Evolutionary conservation across 2,329 filamentous ascomycete species (phyloP).

Genomic region (Emergomyces orientalis): DNA sequence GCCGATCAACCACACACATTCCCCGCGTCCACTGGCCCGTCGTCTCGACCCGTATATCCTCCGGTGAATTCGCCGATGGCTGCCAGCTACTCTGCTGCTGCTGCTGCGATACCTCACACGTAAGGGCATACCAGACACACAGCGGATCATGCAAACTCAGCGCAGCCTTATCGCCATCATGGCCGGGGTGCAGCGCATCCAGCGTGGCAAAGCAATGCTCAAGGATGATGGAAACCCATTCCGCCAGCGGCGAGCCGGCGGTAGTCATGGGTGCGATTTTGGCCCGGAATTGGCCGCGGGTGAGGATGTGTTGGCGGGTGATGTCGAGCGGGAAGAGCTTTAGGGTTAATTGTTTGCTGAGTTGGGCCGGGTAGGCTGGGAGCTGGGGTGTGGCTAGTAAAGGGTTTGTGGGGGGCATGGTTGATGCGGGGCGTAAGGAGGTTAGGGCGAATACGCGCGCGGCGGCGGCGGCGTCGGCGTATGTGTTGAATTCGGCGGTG

Average conservation of each 20-base stretch:
- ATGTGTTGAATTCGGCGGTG: slow-evolving; percentile 89
- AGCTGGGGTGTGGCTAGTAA: slow-evolving; percentile 34
- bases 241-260: slow-evolving; percentile 60
- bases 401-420: slow-evolving; percentile 58
- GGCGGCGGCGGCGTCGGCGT: slow-evolving; percentile 71
- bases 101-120: slow-evolving; percentile 26
- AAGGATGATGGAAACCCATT: slow-evolving; percentile 65
- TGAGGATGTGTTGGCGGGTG: slow-evolving; percentile 61
- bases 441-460: slow-evolving; percentile 70
- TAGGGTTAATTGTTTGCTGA: slow-evolving; percentile 56
- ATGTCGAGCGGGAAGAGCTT: slow-evolving; percentile 69
- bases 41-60: slow-evolving; percentile 86
- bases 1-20: slow-evolving; percentile 75
- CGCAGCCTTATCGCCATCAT: slow-evolving; percentile 41
- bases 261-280: slow-evolving; percentile 48
- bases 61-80: slow-evolving; percentile 45
- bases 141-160: slow-evolving; percentile 68
- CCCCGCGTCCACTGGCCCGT: slow-evolving; percentile 89
- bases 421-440: slow-evolving; percentile 62
- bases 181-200: slow-evolving; percentile 50
- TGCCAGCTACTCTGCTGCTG: slow-evolving; percentile 22
- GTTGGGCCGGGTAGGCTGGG: slow-evolving; percentile 52
- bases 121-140: slow-evolving; percentile 69
- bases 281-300: slow-evolving; percentile 49
- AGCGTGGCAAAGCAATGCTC: slow-evolving; percentile 61